Evolutionary conservation across 495 filamentous ascomycete species (phyloP).

Genomic region (Cairneyella variabilis): DNA sequence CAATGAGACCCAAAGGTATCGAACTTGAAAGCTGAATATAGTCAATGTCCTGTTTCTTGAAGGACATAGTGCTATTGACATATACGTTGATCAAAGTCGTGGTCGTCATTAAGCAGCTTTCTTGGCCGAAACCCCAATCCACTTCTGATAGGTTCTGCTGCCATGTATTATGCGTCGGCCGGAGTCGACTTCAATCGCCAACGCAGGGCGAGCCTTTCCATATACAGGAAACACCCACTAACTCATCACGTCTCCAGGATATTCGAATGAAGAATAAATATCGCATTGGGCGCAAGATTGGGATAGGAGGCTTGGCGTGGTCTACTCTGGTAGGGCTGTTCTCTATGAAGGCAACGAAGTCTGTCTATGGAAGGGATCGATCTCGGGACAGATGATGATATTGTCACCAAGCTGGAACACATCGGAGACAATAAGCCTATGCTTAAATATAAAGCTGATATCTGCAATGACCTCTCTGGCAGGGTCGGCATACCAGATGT

Average conservation of each 20-base stretch:
- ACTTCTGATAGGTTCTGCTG: no score
- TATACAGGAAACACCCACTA: no score
- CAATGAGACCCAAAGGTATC: neutral
- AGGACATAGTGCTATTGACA: no score
- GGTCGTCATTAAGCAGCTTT: no score
- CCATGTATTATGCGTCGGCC: no score
- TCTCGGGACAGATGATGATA: constrained; percentile 97
- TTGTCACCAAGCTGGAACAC: constrained; percentile 97
- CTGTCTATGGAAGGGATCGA: constrained; percentile 56
- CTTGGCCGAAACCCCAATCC: no score
- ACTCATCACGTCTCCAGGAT: constrained; percentile 55
- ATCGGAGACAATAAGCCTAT: constrained; percentile 98
- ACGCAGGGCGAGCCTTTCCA: no score
- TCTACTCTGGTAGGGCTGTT: constrained; percentile 70
- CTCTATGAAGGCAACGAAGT: neutral
- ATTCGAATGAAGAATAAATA: constrained; percentile 98
- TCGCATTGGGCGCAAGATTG: constrained; percentile 97
- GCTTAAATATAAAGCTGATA: constrained; percentile 95
- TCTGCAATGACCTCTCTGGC: constrained; percentile 86
- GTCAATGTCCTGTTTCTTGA: no score
- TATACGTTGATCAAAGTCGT: no score
- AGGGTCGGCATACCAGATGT: neutral
- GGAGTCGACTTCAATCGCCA: no score
- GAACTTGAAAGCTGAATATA: neutral
- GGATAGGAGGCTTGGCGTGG: constrained; percentile 93